Percentiles rank a stretch among this genome's conserved stretches.
Conservation (phyloP, 768 basidiomycete species). For the Fibroporia radiculosa region DNA sequence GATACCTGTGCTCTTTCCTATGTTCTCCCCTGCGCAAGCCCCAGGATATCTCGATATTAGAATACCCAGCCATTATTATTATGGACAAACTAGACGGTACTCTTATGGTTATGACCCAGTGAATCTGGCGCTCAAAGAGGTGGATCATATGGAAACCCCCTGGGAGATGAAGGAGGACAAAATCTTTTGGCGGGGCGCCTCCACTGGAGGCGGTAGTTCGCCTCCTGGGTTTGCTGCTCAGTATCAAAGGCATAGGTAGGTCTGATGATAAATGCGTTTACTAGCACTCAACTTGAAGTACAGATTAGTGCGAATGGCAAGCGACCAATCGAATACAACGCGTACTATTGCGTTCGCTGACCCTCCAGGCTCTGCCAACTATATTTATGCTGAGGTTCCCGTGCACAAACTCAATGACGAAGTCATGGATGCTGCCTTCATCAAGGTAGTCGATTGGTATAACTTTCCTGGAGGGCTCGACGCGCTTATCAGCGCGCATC, state of each 20-base stretch:
- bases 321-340: constrained; percentile 41
- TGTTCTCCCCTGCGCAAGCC: constrained; percentile 88
- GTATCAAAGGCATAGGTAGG: constrained; percentile 82
- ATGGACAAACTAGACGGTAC: constrained; percentile 70
- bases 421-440: constrained; percentile 85
- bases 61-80: constrained; percentile 96
- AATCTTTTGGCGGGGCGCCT: constrained; percentile 94
- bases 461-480: constrained; percentile 72
- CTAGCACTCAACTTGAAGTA: background rate
- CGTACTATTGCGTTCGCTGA: constrained; percentile 65
- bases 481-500: constrained; percentile 54
- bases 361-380: constrained; percentile 48
- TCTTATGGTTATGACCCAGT: constrained; percentile 89
- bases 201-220: constrained; percentile 87
- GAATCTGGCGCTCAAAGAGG: constrained; percentile 60
- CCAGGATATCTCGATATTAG: constrained; percentile 83
- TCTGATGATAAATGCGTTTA: too few species aligned
- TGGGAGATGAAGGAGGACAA: constrained; percentile 87
- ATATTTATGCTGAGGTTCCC: constrained; percentile 55
- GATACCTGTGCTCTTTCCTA: constrained; percentile 81
- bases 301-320: constrained; percentile 75
- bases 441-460: constrained; percentile 60
- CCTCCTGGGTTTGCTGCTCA: constrained; percentile 75
- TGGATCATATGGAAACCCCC: constrained; percentile 78
- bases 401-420: constrained; percentile 59